phyloP scores from a whole-genome alignment of 2,329 filamentous ascomycete genomes.

The Cordyceps militaris region DNA sequence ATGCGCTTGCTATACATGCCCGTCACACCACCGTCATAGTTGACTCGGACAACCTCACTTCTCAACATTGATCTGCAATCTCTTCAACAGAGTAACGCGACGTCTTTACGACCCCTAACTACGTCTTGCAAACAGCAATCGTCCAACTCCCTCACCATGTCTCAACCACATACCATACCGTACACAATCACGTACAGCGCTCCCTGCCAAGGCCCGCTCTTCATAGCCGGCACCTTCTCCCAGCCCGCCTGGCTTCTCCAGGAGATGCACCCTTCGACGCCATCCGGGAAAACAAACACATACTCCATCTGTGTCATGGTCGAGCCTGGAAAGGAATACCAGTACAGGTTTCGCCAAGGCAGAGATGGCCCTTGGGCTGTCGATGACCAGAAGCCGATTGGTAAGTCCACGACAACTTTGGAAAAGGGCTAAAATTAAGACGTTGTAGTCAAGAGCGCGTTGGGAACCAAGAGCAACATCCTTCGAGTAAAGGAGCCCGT shows the following conservation, averaged over 20 bases:
- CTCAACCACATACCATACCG: background rate
- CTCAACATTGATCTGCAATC: background rate
- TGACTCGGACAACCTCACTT: background rate
- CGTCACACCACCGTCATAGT: constrained; percentile 1
- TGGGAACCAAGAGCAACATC: constrained; percentile 7
- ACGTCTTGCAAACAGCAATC: background rate
- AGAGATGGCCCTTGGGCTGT: constrained; percentile 63
- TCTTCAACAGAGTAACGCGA: constrained; percentile 5
- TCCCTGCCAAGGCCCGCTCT: constrained; percentile 52
- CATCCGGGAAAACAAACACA: constrained; percentile 43
- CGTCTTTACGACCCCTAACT: background rate
- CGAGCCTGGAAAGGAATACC: constrained; percentile 51
- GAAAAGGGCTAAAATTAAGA: background rate
- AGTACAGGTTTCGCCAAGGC: constrained; percentile 70
- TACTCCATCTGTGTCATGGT: constrained; percentile 53
- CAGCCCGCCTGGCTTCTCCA: constrained; percentile 58
- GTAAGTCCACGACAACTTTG: constrained; percentile 35
- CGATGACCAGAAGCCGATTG: constrained; percentile 53
- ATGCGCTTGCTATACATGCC: background rate
- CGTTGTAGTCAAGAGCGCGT: constrained; percentile 5
- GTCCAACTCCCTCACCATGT: background rate
- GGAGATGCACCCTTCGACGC: constrained; percentile 52
- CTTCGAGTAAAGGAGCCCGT: constrained; percentile 8
- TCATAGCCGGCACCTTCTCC: constrained; percentile 62
- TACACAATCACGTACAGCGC: constrained; percentile 1